A percentile compares a stretch with the other conserved stretches of the same genome.
Conservation (phyloP, 352 stramenopile species). For the Thraustotheca clavata region DNA sequence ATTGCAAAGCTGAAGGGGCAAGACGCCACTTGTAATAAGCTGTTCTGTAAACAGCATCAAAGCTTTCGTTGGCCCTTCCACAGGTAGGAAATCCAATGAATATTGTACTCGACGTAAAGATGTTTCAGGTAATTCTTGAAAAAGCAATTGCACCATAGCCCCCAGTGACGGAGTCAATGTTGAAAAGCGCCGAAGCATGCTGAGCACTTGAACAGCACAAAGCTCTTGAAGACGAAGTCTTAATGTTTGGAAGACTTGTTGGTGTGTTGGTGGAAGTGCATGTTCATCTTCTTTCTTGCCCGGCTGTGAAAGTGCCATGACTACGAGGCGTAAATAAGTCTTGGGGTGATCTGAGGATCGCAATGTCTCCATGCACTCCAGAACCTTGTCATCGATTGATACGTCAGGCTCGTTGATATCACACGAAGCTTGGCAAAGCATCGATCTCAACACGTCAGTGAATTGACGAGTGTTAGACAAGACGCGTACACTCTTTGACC, state of each 20-base stretch:
- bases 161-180: slow-evolving; percentile 58
- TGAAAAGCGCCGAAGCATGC: slow-evolving; percentile 57
- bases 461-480: background rate
- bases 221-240: slow-evolving; percentile 76
- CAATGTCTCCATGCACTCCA: background rate
- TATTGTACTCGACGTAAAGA: slow-evolving; percentile 59
- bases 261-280: slow-evolving; percentile 61
- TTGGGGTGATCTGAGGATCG: background rate
- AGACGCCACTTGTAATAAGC: slow-evolving; percentile 26
- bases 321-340: slow-evolving; percentile 14
- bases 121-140: slow-evolving; percentile 50
- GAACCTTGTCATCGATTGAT: slow-evolving; percentile 1
- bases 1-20: slow-evolving; percentile 30
- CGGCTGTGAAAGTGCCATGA: slow-evolving; percentile 6
- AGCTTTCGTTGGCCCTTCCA: slow-evolving; percentile 49
- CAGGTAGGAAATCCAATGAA: slow-evolving; percentile 58
- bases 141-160: slow-evolving; percentile 57
- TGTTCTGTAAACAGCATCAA: slow-evolving; percentile 50
- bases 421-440: background rate
- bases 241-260: slow-evolving; percentile 53
- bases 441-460: slow-evolving; percentile 10
- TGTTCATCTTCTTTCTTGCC: slow-evolving; percentile 7
- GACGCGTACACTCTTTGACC: slow-evolving; percentile 16
- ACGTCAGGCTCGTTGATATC: background rate
- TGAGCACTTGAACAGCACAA: slow-evolving; percentile 72